Conservation (phyloP, 768 basidiomycete genomes). For the Saitozyma sp. region DNA sequence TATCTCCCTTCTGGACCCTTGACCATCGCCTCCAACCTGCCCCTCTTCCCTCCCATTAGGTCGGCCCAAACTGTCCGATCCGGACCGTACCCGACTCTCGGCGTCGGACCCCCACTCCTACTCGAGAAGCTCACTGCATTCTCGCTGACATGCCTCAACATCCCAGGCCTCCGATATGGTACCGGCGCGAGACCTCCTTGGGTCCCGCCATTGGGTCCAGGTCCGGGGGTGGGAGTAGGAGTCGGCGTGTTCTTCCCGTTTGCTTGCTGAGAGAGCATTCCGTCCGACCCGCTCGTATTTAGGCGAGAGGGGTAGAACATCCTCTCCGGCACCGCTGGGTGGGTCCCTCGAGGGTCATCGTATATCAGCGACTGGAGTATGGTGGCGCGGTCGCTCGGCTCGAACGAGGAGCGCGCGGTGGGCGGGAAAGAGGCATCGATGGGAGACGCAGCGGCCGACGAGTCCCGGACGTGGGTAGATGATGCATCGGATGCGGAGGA, state of each 20-base stretch:
- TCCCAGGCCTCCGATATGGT: constrained; percentile 15
- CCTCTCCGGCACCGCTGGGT: neutral
- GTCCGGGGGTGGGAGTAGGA: no score
- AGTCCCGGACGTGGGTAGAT: no score
- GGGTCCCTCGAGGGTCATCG: constrained; percentile 34
- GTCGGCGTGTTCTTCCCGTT: no score
- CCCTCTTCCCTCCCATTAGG: constrained; percentile 17
- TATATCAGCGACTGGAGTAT: constrained; percentile 26
- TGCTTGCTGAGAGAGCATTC: neutral
- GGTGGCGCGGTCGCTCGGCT: neutral
- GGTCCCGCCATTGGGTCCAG: no score
- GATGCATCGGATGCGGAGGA: no score
- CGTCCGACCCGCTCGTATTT: neutral
- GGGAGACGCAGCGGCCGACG: no score
- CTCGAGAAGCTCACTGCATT: constrained; percentile 10
- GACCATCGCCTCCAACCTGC: constrained; percentile 25
- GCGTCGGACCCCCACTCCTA: constrained; percentile 9
- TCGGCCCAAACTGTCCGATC: constrained; percentile 31
- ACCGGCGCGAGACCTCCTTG: no score
- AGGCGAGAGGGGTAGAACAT: constrained; percentile 6
- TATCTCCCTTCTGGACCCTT: constrained; percentile 32
- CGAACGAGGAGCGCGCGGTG: no score
- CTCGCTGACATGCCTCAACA: constrained; percentile 28
- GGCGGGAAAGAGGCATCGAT: no score
- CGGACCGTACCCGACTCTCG: constrained; percentile 2